phyloP scores from a whole-genome alignment of 2,329 filamentous ascomycete species.

The Venturia effusa region DNA sequence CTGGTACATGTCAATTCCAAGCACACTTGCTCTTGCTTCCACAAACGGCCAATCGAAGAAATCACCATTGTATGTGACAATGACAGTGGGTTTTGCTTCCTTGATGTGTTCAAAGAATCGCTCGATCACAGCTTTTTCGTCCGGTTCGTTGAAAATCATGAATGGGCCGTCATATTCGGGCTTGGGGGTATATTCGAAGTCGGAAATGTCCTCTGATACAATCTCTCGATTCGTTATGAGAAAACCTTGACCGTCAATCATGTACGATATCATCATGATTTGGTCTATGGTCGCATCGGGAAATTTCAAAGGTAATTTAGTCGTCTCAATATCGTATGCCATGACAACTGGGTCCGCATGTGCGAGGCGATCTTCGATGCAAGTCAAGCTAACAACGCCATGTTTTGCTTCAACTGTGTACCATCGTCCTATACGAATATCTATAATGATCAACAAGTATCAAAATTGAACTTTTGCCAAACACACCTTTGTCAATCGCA shows the following conservation, averaged over 20 bases:
- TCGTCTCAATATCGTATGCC: constrained; percentile 98
- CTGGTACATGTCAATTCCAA: constrained; percentile 98
- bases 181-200: constrained; percentile 97
- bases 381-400: constrained; percentile 70
- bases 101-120: constrained; percentile 95
- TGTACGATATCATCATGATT: constrained; percentile 99
- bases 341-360: constrained; percentile 95
- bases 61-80: constrained; percentile 99
- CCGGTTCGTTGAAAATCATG: constrained; percentile 95
- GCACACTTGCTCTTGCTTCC: constrained; percentile 80
- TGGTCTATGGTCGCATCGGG: constrained; percentile 90
- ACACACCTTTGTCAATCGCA: constrained; percentile 78
- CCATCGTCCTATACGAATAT: constrained; percentile 94
- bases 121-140: constrained; percentile 80
- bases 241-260: constrained; percentile 98
- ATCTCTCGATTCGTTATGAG: constrained; percentile 97
- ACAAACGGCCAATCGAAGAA: constrained; percentile 99
- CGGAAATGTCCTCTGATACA: constrained; percentile 90
- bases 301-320: constrained; percentile 91
- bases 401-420: constrained; percentile 93
- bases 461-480: not conserved
- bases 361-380: constrained; percentile 76
- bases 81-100: constrained; percentile 85
- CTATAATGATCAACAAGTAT: constrained; percentile 32
- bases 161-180: constrained; percentile 93